phyloP scores from a whole-genome alignment of 2,329 filamentous ascomycete species.

The Clarireedia paspali region DNA sequence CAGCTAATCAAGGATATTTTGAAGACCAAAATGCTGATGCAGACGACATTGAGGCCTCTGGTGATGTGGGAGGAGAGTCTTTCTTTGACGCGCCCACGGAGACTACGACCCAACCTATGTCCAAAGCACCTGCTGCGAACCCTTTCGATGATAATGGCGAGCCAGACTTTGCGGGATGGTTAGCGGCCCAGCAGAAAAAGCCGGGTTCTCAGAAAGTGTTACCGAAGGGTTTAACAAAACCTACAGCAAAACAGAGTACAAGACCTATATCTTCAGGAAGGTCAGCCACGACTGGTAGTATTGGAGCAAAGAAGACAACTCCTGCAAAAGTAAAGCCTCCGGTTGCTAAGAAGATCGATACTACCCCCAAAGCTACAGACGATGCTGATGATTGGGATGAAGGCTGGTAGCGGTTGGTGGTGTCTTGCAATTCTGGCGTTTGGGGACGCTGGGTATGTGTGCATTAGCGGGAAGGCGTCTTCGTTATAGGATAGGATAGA shows the following conservation, averaged over 20 bases:
- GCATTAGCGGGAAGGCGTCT: slow-evolving; percentile 1
- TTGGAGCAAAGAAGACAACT: slow-evolving; percentile 26
- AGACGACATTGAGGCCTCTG: slow-evolving; percentile 66
- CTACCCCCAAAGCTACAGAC: slow-evolving; percentile 53
- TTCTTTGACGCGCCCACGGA: slow-evolving; percentile 32
- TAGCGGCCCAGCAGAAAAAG: slow-evolving; percentile 79
- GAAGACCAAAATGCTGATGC: slow-evolving; percentile 51
- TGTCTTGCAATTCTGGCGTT: neutral
- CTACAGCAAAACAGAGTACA: slow-evolving; percentile 26
- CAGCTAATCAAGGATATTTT: slow-evolving; percentile 42
- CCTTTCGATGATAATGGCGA: slow-evolving; percentile 79
- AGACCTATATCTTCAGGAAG: slow-evolving; percentile 31
- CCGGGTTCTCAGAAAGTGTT: slow-evolving; percentile 48
- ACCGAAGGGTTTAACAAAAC: slow-evolving; percentile 76
- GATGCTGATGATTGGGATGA: slow-evolving; percentile 58
- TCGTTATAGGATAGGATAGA: neutral
- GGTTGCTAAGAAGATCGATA: slow-evolving; percentile 58
- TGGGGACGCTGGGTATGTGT: neutral
- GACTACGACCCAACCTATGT: slow-evolving; percentile 15
- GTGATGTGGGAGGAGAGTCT: slow-evolving; percentile 48
- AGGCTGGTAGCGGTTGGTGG: slow-evolving; percentile 52
- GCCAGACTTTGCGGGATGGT: slow-evolving; percentile 92
- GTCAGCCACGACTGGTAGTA: slow-evolving; percentile 30
- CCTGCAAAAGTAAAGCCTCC: slow-evolving; percentile 14
- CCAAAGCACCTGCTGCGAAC: slow-evolving; percentile 29